These are phyloP conservation scores for Lunularia cruciata DNA, from an alignment of 225 moss, liverwort and hornwort genomes.

Conservation along the genomic window DNA sequence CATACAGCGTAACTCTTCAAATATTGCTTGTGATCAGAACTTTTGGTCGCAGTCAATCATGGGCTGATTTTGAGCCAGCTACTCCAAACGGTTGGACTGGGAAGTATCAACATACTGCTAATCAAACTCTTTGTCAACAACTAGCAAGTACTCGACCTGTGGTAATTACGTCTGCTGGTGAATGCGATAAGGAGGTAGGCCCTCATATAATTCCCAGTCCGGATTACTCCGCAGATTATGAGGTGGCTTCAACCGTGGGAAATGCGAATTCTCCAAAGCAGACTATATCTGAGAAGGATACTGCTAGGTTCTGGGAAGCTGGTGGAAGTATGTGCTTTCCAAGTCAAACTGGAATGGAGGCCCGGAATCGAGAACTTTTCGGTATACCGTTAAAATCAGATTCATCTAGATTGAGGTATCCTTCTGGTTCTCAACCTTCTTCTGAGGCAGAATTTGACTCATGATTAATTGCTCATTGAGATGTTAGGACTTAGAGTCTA, in stretches of 20 bases:
- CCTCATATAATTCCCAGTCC: slow-evolving; percentile 56
- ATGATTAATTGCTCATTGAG: not conserved
- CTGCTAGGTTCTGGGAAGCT: slow-evolving; percentile 62
- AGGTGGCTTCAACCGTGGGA: slow-evolving; percentile 36
- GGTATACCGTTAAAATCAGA: no score
- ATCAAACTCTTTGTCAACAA: slow-evolving; percentile 61
- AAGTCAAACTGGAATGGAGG: not conserved
- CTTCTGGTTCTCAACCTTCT: no score
- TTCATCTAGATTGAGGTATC: no score
- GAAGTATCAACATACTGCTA: slow-evolving; percentile 55
- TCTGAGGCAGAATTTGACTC: not conserved
- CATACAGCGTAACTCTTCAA: not conserved
- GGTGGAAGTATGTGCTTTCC: slow-evolving; percentile 39
- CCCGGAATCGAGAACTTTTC: not conserved
- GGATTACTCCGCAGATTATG: slow-evolving; percentile 49
- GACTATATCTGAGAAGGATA: slow-evolving; percentile 22
- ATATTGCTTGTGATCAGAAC: slow-evolving; percentile 26
- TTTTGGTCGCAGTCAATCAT: slow-evolving; percentile 62
- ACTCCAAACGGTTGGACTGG: slow-evolving; percentile 58
- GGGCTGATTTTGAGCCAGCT: slow-evolving; percentile 54
- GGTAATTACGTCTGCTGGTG: slow-evolving; percentile 32
- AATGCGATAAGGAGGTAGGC: slow-evolving; percentile 51
- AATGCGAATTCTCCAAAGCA: slow-evolving; percentile 53
- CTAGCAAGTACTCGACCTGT: slow-evolving; percentile 49
- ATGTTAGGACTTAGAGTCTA: no score